Percentiles rank a stretch among this genome's conserved stretches.
phyloP scores from a whole-genome alignment of 1,139 yeast species.

The Sugiyamaella paludigena region DNA sequence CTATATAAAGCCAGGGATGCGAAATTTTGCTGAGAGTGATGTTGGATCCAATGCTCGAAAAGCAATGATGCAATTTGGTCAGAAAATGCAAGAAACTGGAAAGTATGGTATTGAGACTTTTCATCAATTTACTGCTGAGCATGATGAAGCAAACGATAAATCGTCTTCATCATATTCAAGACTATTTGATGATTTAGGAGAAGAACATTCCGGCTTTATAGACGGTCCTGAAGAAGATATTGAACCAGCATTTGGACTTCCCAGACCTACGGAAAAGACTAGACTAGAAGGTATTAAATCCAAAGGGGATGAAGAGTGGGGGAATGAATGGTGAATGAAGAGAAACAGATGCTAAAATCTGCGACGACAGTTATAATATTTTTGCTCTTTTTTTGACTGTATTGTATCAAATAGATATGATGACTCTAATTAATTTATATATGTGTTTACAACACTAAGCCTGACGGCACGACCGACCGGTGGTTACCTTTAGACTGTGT shows the following conservation, averaged over 20 bases:
- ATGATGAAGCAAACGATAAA: conserved; percentile 17
- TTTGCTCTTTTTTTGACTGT: not conserved
- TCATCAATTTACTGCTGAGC: conserved; percentile 60
- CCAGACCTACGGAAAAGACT: conserved; percentile 59
- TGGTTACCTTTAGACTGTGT: too few species aligned
- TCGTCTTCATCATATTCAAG: conserved; percentile 46
- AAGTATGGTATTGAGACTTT: conserved; percentile 58
- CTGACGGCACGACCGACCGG: too few species aligned
- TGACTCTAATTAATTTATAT: too few species aligned
- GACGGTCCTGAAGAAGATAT: conserved; percentile 30
- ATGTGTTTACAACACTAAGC: too few species aligned
- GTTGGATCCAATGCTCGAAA: conserved; percentile 74
- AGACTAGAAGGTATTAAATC: conserved; percentile 51
- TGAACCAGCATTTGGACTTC: conserved; percentile 69
- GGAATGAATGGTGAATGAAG: conserved; percentile 32
- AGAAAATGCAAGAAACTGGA: conserved; percentile 87
- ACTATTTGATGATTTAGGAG: conserved; percentile 52
- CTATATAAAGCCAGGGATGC: conserved; percentile 85
- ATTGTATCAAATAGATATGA: too few species aligned
- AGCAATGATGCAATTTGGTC: conserved; percentile 96
- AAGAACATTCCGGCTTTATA: conserved; percentile 30
- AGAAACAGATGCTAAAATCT: not conserved
- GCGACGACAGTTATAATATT: not conserved
- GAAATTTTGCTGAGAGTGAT: conserved; percentile 78
- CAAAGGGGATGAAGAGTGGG: conserved; percentile 47